Evolutionary conservation across 768 basidiomycete genomes (phyloP), one percentile per base, ranked within the genome.

Genomic region (Tulasnella sp.): DNA sequence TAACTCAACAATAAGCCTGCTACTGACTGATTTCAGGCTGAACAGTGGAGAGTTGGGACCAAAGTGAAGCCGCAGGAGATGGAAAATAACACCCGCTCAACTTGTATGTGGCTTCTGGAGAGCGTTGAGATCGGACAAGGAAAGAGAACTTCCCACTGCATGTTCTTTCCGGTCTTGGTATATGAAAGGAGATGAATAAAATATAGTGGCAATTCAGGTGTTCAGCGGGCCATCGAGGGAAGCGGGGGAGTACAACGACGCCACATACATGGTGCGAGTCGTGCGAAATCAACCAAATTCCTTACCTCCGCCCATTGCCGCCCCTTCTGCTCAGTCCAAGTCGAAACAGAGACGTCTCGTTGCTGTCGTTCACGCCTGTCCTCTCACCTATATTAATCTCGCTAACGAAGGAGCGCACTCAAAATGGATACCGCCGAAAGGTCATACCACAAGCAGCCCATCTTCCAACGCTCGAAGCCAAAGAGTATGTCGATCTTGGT

Each of bases 381-480:
- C 16, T 29, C 46, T 48, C 35, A 51, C 20, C 37, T 76, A 37
- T n/a, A 61, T 35, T 39, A 29, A 57, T 69, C n/a, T 29, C 46
- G 46, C 11, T 39, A 61, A 55, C 20, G 29, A 29, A 40, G 26
- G 35, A 76, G 61, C 35, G 20, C 39, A 69, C 20, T 18, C 57
- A 61, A 76, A 61, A 76, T 76, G 75, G 77, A 77, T 48, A 67
- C 98, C 93, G 91, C 96, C 84, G 96, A 99, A 87, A 98, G 97
- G 87, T 93, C 94, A 80, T 99, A 89, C 89, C 96, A 98, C 87
- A 98, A 98, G 88, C 98, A 99, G 86, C 89, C 91, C 84, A 90
- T 99, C 85, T 99, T 99, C 91, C 95, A 97, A 87, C 97, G 97
- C 87, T 89, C 94, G 85, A 99, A 99, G 90, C 88, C 90, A 81